A percentile compares a stretch with the other conserved stretches of the same genome.
phyloP scores from a whole-genome alignment of 495 filamentous ascomycete species.

The Sabuloglossum arenarium region DNA sequence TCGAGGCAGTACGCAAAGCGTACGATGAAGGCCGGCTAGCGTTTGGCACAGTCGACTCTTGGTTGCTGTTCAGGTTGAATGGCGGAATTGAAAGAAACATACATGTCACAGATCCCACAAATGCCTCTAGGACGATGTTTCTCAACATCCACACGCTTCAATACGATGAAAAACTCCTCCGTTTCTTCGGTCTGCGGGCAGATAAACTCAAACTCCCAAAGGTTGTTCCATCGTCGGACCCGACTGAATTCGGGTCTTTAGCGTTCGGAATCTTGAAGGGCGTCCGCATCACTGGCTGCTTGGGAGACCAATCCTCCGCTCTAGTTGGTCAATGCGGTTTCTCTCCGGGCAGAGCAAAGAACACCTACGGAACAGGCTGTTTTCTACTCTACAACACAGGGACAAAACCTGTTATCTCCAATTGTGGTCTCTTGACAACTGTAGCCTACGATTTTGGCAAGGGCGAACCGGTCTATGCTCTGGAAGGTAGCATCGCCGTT shows the following conservation, averaged over 20 bases:
- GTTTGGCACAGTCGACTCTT: constrained; percentile 88
- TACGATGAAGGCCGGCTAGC: constrained; percentile 64
- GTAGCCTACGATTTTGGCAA: constrained; percentile 73
- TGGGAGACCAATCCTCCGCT: constrained; percentile 86
- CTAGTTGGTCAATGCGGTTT: constrained; percentile 87
- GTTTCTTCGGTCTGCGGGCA: constrained; percentile 64
- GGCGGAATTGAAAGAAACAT: constrained; percentile 49
- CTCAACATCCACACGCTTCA: constrained; percentile 76
- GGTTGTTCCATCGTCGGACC: constrained; percentile 72
- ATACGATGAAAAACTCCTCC: constrained; percentile 63
- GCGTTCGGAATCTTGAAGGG: constrained; percentile 47
- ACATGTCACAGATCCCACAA: constrained; percentile 77
- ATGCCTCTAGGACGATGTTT: constrained; percentile 91
- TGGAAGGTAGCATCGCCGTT: constrained; percentile 85
- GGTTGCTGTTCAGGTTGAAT: constrained; percentile 81
- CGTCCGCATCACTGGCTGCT: constrained; percentile 62
- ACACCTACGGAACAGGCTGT: constrained; percentile 91
- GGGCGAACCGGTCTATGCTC: constrained; percentile 59
- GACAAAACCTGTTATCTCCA: constrained; percentile 72
- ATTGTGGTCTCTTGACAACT: constrained; percentile 71
- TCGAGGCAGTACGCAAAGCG: constrained; percentile 47
- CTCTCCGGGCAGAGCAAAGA: constrained; percentile 72
- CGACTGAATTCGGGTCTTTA: constrained; percentile 51
- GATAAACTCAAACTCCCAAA: constrained; percentile 59
- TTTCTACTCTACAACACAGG: constrained; percentile 93